Conservation (phyloP, 345 rosid species). For the Syzygium grande region DNA sequence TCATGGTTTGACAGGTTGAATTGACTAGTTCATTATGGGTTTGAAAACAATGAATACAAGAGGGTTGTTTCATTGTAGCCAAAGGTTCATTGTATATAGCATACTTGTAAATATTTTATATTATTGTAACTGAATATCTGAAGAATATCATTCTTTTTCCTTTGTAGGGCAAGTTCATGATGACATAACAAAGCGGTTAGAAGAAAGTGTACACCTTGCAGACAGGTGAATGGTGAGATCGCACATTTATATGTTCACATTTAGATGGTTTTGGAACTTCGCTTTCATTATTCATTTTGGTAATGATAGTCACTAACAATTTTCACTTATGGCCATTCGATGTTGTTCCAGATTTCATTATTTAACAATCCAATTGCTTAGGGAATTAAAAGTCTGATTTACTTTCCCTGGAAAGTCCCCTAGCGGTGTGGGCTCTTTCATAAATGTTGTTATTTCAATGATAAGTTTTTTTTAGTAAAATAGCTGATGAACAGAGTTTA, state of each 20-base stretch:
- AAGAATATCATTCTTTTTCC: not conserved
- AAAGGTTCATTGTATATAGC: not conserved
- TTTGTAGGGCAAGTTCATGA: conserved; percentile 27
- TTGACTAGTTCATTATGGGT: not conserved
- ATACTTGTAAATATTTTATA: not conserved
- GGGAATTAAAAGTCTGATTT: not conserved
- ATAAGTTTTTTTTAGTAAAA: not conserved
- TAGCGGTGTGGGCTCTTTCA: not conserved
- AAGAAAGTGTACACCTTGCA: conserved; percentile 6
- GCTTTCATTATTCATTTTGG: not conserved
- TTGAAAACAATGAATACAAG: not conserved
- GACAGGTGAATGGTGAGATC: conserved; percentile 1
- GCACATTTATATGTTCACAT: not conserved
- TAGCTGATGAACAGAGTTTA: not conserved
- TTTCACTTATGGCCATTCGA: not conserved
- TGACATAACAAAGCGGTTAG: conserved; percentile 20
- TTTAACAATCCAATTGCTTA: not conserved
- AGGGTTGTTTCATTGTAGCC: not conserved
- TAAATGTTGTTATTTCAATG: not conserved
- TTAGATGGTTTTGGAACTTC: not conserved
- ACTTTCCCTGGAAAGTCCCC: not conserved
- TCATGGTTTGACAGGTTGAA: not conserved
- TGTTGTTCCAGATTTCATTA: not conserved
- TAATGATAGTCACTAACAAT: not conserved
- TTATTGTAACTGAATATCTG: not conserved